Evolutionary conservation across 176 grass and related monocot genomes (phyloP).

Genomic region (Ensete glaucum): DNA sequence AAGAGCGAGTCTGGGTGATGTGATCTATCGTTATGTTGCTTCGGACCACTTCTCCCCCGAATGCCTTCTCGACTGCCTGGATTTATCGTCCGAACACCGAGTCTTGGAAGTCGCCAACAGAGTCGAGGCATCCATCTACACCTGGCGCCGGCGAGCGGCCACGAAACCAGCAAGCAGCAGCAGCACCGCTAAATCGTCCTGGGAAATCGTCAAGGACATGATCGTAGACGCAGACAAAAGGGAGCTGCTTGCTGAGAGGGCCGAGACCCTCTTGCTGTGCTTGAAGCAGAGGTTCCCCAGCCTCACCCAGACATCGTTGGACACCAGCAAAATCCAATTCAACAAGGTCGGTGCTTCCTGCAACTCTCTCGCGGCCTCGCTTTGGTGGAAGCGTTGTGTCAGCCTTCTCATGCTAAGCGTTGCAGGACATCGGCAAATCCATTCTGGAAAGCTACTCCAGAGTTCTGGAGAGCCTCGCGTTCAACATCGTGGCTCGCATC

Average conservation of each 20-base stretch:
- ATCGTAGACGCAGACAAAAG: conserved; percentile 64
- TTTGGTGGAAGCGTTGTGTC: not conserved
- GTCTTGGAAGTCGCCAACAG: conserved; percentile 73
- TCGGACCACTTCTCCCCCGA: conserved; percentile 83
- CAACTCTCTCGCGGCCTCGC: not conserved
- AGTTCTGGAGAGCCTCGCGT: conserved; percentile 85
- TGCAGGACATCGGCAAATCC: conserved; percentile 83
- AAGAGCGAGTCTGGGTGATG: conserved; percentile 62
- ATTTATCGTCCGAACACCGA: conserved; percentile 81
- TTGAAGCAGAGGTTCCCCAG: conserved; percentile 93
- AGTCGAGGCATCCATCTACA: conserved; percentile 72
- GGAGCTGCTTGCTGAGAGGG: conserved; percentile 59
- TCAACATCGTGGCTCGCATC: conserved; percentile 69
- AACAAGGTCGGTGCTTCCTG: conserved; percentile 52
- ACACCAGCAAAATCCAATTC: conserved; percentile 93
- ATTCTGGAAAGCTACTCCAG: conserved; percentile 95
- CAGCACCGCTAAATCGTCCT: conserved; percentile 53
- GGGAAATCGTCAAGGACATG: conserved; percentile 85
- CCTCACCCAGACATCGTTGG: conserved; percentile 79
- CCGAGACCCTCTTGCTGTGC: conserved; percentile 72
- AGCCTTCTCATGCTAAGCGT: not conserved
- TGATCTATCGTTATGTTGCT: conserved; percentile 70
- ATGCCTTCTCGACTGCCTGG: conserved; percentile 76
- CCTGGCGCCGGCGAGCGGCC: conserved; percentile 51
- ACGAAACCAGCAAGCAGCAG: conserved; percentile 26